Conservation (phyloP, 2,329 filamentous ascomycete species). For the Apiospora rasikravindrae region DNA sequence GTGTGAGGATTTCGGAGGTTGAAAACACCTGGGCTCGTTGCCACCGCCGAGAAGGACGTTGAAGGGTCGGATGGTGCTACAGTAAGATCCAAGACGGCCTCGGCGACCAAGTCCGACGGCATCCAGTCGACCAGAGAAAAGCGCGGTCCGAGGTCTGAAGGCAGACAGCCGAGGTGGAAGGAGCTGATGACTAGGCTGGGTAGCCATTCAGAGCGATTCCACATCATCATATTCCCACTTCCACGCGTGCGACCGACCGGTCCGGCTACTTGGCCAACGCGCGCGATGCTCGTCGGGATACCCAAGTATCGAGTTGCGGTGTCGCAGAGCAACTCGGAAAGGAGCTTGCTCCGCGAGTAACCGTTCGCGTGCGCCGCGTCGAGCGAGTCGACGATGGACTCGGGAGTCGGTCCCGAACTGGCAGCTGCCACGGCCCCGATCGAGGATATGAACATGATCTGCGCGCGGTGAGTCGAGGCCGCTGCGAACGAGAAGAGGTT, state of each 20-base stretch:
- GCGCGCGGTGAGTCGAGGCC: fast-evolving
- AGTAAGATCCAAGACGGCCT: slow-evolving; percentile 7
- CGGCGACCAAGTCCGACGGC: slow-evolving; percentile 20
- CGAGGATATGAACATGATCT: slow-evolving; percentile 3
- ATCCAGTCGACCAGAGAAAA: slow-evolving; percentile 51
- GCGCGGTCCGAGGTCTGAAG: slow-evolving; percentile 38
- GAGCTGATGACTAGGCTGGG: slow-evolving; percentile 45
- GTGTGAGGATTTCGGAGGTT: background rate
- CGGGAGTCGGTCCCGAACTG: background rate
- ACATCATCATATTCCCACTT: slow-evolving; percentile 26
- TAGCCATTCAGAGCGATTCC: slow-evolving; percentile 47
- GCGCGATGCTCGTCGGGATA: slow-evolving; percentile 30
- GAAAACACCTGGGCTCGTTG: background rate
- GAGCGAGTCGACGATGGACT: background rate
- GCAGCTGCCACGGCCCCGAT: background rate
- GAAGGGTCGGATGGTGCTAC: background rate
- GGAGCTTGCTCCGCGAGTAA: slow-evolving; percentile 36
- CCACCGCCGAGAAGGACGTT: background rate
- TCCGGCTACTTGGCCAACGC: slow-evolving; percentile 38
- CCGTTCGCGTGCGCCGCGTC: slow-evolving; percentile 26
- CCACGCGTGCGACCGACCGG: slow-evolving; percentile 23
- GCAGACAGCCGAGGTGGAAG: slow-evolving; percentile 39
- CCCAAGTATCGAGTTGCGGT: slow-evolving; percentile 26
- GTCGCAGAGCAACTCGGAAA: slow-evolving; percentile 36
- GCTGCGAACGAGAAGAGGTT: slow-evolving; percentile 29